Evolutionary conservation across 1,139 yeast genomes (phyloP).

Genomic region (Geotrichum candidum): DNA sequence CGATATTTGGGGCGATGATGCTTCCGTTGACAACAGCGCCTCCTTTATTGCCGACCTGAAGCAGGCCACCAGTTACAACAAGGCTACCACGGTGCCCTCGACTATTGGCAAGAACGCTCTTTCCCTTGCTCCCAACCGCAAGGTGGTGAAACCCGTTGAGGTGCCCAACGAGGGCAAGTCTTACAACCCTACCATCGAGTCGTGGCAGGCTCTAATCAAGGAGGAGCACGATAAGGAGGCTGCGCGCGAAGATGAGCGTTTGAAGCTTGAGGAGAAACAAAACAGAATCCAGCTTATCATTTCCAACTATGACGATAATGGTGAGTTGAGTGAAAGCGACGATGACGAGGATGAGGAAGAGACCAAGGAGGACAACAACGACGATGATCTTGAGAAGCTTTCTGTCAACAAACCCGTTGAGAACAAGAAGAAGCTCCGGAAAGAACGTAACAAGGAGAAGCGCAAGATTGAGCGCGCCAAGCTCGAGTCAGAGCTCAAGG

Average conservation of each 20-base stretch:
- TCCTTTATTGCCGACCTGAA: conserved; percentile 20
- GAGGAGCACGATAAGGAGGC: conserved; percentile 63
- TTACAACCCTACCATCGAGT: conserved; percentile 80
- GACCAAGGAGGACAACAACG: conserved; percentile 33
- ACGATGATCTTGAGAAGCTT: conserved; percentile 39
- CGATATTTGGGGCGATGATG: conserved; percentile 55
- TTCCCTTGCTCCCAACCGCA: conserved; percentile 32
- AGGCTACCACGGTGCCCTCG: conserved; percentile 23
- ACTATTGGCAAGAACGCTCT: conserved; percentile 56
- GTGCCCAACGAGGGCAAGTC: conserved; percentile 82
- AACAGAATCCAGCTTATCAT: conserved; percentile 60
- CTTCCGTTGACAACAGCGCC: conserved; percentile 1
- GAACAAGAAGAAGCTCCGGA: conserved; percentile 66
- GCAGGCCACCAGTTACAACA: conserved; percentile 20
- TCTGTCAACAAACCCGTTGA: conserved; percentile 70
- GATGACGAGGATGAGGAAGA: conserved; percentile 28
- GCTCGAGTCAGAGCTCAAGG: conserved; percentile 54
- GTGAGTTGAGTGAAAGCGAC: conserved; percentile 12
- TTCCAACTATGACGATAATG: conserved; percentile 43
- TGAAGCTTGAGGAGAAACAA: conserved; percentile 52
- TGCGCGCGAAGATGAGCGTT: conserved; percentile 58
- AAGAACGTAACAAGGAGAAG: conserved; percentile 67
- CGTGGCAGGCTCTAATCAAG: conserved; percentile 71
- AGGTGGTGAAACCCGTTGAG: conserved; percentile 1
- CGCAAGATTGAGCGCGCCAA: conserved; percentile 56